Evolutionary conservation across 2,329 filamentous ascomycete species (phyloP).

Genomic region (Seiridium cupressi): DNA sequence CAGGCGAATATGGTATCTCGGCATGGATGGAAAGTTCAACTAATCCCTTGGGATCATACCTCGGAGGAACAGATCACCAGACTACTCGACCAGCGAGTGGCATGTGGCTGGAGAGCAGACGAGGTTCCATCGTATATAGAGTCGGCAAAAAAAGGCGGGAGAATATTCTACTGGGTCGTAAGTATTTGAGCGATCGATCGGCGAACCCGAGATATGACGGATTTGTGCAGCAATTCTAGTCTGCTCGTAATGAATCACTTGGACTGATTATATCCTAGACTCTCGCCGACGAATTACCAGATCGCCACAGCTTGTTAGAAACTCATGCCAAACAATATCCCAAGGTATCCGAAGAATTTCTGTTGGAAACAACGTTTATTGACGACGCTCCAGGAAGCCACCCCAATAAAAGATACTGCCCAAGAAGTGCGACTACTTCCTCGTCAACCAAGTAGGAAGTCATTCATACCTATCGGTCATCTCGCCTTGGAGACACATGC

Average conservation of each 20-base stretch:
- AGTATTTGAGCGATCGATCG: constrained; percentile 14
- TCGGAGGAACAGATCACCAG: constrained; percentile 37
- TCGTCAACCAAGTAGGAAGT: constrained; percentile 25
- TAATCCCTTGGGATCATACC: constrained; percentile 43
- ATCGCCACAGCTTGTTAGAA: constrained; percentile 26
- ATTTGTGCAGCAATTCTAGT: neutral
- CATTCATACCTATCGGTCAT: constrained; percentile 39
- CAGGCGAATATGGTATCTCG: too few species aligned
- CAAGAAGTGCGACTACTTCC: constrained; percentile 22
- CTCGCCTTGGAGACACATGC: constrained; percentile 32
- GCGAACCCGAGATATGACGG: neutral
- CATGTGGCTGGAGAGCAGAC: constrained; percentile 42
- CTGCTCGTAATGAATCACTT: neutral
- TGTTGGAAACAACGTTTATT: neutral
- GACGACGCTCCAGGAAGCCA: constrained; percentile 24
- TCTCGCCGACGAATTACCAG: constrained; percentile 26
- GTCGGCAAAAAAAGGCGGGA: constrained; percentile 30
- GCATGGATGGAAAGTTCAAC: constrained; percentile 10
- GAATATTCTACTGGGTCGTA: constrained; percentile 40
- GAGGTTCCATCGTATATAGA: constrained; percentile 33
- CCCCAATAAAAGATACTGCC: constrained; percentile 33
- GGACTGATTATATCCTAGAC: constrained; percentile 18
- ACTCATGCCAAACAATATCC: constrained; percentile 28
- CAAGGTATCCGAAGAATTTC: constrained; percentile 18
- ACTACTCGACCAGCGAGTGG: constrained; percentile 40